Evolutionary conservation across 2,329 filamentous ascomycete species (phyloP).

Genomic region (Aspergillus calidoustus): DNA sequence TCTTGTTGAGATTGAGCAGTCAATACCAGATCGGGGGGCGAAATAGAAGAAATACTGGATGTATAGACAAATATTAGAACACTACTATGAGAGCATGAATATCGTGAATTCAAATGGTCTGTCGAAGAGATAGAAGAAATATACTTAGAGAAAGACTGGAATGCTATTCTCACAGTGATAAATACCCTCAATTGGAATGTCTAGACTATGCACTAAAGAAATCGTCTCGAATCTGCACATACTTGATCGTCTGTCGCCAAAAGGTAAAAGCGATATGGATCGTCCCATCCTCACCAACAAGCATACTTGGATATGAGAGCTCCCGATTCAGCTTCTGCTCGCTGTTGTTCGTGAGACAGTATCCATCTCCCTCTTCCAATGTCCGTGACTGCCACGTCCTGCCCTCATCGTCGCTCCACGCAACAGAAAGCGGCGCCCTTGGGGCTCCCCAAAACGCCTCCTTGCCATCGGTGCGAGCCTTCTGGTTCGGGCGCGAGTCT

Average conservation of each 20-base stretch:
- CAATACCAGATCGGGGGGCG: conserved; percentile 14
- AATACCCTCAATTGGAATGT: neutral
- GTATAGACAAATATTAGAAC: neutral
- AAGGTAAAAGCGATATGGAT: conserved; percentile 11
- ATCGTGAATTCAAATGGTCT: too few species aligned
- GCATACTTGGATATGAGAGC: conserved; percentile 15
- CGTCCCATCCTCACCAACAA: conserved; percentile 3
- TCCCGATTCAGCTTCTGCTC: conserved; percentile 12
- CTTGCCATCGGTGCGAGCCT: conserved; percentile 32
- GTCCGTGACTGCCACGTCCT: neutral
- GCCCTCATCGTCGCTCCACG: conserved; percentile 29
- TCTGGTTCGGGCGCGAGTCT: conserved; percentile 7
- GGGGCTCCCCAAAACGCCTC: conserved; percentile 53
- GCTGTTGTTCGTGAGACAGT: conserved; percentile 8
- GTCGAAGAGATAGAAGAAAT: too few species aligned
- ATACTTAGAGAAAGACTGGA: too few species aligned
- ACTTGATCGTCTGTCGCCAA: conserved; percentile 14
- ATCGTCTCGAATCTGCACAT: conserved; percentile 2
- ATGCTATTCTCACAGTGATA: neutral
- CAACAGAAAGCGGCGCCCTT: conserved; percentile 28
- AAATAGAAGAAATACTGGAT: conserved; percentile 7
- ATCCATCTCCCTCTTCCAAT: conserved; percentile 2
- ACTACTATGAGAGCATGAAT: too few species aligned
- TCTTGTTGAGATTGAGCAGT: conserved; percentile 26
- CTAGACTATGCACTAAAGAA: conserved; percentile 5